Percentiles rank a stretch among this genome's conserved stretches.
Conservation (phyloP, 1,284 basidiomycete species). For the Spongispora temasekensis region DNA sequence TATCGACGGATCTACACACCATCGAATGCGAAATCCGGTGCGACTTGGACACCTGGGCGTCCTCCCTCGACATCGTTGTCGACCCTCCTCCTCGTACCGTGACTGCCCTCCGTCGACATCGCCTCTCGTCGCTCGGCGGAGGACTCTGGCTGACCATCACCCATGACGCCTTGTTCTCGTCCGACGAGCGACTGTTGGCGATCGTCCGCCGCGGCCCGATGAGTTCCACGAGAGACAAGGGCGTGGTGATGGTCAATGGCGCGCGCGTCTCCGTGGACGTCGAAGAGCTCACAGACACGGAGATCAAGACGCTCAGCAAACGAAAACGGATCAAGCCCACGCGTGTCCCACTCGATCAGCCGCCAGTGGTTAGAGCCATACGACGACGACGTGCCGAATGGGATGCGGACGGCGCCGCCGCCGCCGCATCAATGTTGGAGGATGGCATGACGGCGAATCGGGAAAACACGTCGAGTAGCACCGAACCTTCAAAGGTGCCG, state of each 20-base stretch:
- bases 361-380: slow-evolving; percentile 76
- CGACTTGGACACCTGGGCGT: slow-evolving; percentile 91
- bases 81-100: slow-evolving; percentile 92
- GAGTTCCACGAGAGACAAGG: slow-evolving; percentile 66
- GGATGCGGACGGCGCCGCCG: slow-evolving; percentile 49
- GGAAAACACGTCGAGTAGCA: slow-evolving; percentile 22
- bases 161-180: slow-evolving; percentile 79
- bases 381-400: slow-evolving; percentile 69
- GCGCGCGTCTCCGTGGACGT: slow-evolving; percentile 84
- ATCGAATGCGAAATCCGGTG: slow-evolving; percentile 96
- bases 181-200: slow-evolving; percentile 73
- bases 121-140: slow-evolving; percentile 85
- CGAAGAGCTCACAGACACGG: slow-evolving; percentile 88
- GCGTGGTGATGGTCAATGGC: slow-evolving; percentile 89
- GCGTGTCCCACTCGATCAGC: slow-evolving; percentile 90
- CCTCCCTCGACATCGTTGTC: slow-evolving; percentile 86
- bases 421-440: no score
- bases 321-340: slow-evolving; percentile 87
- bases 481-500: slow-evolving; percentile 28
- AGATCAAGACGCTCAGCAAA: slow-evolving; percentile 81
- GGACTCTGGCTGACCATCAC: slow-evolving; percentile 96
- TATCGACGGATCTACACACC: slow-evolving; percentile 44
- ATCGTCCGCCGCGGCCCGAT: slow-evolving; percentile 76
- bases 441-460: no score
- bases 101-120: slow-evolving; percentile 84